Evolutionary conservation across 768 basidiomycete genomes (phyloP), one percentile per base, ranked within the genome.

Genomic region (Boletus pseudo-olivaceus): DNA sequence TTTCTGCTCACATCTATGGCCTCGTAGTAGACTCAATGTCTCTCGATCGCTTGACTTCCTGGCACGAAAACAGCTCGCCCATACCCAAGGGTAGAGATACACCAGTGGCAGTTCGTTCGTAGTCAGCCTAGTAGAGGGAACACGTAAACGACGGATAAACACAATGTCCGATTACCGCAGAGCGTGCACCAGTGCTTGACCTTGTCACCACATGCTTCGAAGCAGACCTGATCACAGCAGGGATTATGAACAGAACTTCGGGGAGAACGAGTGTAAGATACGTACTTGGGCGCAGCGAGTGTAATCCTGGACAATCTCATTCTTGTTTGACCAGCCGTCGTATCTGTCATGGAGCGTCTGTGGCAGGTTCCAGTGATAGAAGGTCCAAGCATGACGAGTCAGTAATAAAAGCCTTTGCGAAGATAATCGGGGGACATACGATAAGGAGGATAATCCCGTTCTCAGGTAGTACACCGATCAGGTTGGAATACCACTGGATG

Each of bases 51-150:
- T 85, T 62, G 82, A 83, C 51, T 74, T 37, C 87, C 85, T 41
- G 85, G 87, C 3, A 85, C 87, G 58, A 89, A 89, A 14, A 83
- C 78, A 43, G 85, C 87, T 43, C 80, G 76, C 14, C 83, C 83
- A 62, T 88, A 85, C n/a, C 88, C 87, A 45, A 85, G 72, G 60
- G 87, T 75, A 47, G 87, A 79, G 48, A 84, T 76, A 65, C 83
- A 83, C 85, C 83, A 87, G 23, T 23, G 23, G 23, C 0, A 86
- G 86, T 72, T 91, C 87, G 67, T 90, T 89, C 70, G 88, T 75
- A 3, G 87, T 89, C 46, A 88, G 67, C 84, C 83, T 84, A 51
- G 20, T 84, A 51, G 20, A 46, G 26, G 37, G 40, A 52, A 37
- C n/a, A 44, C 60, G 47, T 53, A 52, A 62, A 70, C 44, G 64